Conservation (phyloP, 2,329 filamentous ascomycete genomes). For the Lasiodiplodia gonubiensis region DNA sequence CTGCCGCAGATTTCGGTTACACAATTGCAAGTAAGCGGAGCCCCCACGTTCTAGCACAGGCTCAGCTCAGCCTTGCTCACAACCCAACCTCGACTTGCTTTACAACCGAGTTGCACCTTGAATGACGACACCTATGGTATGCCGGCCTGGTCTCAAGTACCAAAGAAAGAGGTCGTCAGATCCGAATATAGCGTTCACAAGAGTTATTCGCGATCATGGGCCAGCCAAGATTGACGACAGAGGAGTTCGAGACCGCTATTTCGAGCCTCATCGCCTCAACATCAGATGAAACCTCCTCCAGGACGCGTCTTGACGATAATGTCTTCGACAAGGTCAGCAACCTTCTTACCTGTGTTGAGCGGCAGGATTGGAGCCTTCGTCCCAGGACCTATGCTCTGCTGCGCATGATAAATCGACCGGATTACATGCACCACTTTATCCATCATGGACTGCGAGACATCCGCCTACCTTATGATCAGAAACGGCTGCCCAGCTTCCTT, state of each 20-base stretch:
- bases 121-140: background rate
- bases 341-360: background rate
- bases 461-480: background rate
- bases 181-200: background rate
- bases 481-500: background rate
- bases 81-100: background rate
- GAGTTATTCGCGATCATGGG: background rate
- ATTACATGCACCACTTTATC: conserved; percentile 18
- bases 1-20: background rate
- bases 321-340: background rate
- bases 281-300: background rate
- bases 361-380: conserved; percentile 31
- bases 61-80: background rate
- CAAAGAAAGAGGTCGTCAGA: too few species aligned
- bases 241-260: background rate
- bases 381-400: conserved; percentile 40
- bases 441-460: background rate
- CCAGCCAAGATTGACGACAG: background rate
- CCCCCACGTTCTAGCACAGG: background rate
- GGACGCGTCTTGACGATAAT: background rate
- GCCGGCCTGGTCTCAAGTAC: too few species aligned
- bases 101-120: background rate
- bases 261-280: background rate
- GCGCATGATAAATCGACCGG: conserved; percentile 34
- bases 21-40: background rate